Percentiles rank a stretch among this genome's conserved stretches.
These are phyloP conservation scores for Solanum hybrid DNA, from an alignment of 305 asterid species.

Conservation along the genomic window DNA sequence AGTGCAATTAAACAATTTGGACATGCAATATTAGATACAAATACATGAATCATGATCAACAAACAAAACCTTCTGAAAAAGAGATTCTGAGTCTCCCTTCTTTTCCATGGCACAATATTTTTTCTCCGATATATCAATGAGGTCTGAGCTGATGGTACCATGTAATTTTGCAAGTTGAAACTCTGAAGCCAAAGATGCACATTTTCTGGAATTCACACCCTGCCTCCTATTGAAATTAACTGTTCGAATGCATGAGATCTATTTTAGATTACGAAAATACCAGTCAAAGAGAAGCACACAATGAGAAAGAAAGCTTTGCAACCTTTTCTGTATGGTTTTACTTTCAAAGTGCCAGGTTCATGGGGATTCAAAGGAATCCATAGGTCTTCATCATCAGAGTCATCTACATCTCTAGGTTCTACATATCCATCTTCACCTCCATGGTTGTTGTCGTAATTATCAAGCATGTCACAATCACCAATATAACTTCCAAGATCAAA, in stretches of 20 bases:
- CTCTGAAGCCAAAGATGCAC: constrained; percentile 28
- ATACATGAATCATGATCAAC: constrained; percentile 3
- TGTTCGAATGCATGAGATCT: constrained; percentile 23
- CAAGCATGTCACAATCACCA: constrained; percentile 17
- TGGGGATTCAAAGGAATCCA: constrained; percentile 95
- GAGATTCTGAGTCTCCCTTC: constrained; percentile 27
- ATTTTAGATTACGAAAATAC: neutral
- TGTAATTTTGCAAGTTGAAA: constrained; percentile 64
- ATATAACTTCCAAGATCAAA: neutral
- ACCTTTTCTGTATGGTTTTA: constrained; percentile 68
- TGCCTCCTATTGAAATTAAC: constrained; percentile 38
- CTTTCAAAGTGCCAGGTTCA: constrained; percentile 69
- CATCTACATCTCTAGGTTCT: constrained; percentile 33
- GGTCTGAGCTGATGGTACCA: constrained; percentile 50
- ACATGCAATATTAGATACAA: neutral
- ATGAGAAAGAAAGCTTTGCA: neutral
- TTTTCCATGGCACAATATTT: constrained; percentile 21
- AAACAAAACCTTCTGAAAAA: constrained; percentile 59
- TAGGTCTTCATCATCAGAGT: constrained; percentile 58
- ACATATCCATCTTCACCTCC: constrained; percentile 35
- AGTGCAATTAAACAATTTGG: constrained; percentile 1
- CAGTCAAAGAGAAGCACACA: neutral
- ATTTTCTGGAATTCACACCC: constrained; percentile 27
- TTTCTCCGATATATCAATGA: constrained; percentile 52
- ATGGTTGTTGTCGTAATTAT: constrained; percentile 22